Evolutionary conservation across 164 flowering plant genomes (phyloP).

Genomic region (Chloranthus sessilifolius): DNA sequence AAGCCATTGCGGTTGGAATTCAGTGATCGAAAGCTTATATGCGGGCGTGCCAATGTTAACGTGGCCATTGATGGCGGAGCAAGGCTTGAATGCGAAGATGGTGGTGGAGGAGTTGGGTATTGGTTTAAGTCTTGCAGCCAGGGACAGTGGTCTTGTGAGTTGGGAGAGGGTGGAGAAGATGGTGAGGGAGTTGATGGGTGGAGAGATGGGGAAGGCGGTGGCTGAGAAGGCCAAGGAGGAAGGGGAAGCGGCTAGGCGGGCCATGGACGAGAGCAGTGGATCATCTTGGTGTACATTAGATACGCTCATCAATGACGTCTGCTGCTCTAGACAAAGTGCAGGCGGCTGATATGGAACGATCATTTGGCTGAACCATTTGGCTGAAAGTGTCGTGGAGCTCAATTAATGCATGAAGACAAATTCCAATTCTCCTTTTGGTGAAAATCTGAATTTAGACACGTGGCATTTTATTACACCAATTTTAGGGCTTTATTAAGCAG

Average conservation of each 20-base stretch:
- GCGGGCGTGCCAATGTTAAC: slow-evolving; percentile 28
- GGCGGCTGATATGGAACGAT: too few relatives aligned
- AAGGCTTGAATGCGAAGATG: slow-evolving; percentile 25
- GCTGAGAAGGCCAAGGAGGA: slow-evolving; percentile 34
- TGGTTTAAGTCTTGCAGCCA: slow-evolving; percentile 14
- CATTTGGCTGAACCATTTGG: too few relatives aligned
- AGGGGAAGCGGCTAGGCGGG: slow-evolving; percentile 28
- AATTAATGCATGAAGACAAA: too few relatives aligned
- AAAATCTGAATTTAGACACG: too few relatives aligned
- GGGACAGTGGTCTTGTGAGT: slow-evolving; percentile 29
- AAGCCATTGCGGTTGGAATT: slow-evolving; percentile 41
- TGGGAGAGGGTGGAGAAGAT: slow-evolving; percentile 24
- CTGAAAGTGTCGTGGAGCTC: too few relatives aligned
- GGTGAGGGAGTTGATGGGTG: slow-evolving; percentile 46
- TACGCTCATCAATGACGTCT: slow-evolving; percentile 26
- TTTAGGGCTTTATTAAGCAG: too few relatives aligned
- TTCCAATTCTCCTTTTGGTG: too few relatives aligned
- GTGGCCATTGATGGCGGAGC: slow-evolving; percentile 31
- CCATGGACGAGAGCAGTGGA: slow-evolving; percentile 47
- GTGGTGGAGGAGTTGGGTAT: slow-evolving; percentile 26
- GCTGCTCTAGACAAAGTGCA: too few relatives aligned
- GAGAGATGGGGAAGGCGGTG: slow-evolving; percentile 33
- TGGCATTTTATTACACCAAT: too few relatives aligned
- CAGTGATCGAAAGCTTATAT: slow-evolving; percentile 26
- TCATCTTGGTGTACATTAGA: slow-evolving; percentile 39